Evolutionary conservation across 306 rosid genomes (phyloP).

Genomic region (Quercus berberidifolia): DNA sequence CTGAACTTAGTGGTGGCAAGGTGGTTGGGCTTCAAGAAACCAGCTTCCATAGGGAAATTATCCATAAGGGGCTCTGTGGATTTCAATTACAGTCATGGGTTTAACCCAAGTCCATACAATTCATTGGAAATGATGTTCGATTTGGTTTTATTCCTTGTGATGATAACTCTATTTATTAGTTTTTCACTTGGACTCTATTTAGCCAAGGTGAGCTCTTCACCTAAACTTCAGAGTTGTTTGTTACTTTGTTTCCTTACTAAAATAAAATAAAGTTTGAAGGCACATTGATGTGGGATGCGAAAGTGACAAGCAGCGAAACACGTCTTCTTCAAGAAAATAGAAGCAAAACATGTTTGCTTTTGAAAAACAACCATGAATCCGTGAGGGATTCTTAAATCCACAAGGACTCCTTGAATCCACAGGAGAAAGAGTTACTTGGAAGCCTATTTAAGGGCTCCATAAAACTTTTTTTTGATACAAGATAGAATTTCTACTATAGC

Average conservation of each 20-base stretch:
- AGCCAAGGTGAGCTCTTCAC: neutral
- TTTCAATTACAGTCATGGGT: conserved; percentile 10
- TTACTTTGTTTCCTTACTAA: neutral
- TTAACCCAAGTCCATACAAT: conserved; percentile 14
- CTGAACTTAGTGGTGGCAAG: conserved; percentile 17
- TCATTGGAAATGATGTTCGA: conserved; percentile 19
- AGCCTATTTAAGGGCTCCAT: too few species aligned
- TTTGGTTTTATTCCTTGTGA: conserved; percentile 17
- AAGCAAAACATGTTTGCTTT: too few species aligned
- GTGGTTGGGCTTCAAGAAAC: conserved; percentile 15
- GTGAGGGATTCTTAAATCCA: too few species aligned
- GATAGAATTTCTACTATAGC: too few species aligned
- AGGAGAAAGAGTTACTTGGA: too few species aligned
- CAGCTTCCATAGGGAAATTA: conserved; percentile 7
- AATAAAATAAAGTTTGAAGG: neutral
- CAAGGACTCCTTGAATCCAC: too few species aligned
- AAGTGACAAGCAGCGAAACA: too few species aligned
- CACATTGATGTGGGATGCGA: too few species aligned
- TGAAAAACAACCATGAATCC: too few species aligned
- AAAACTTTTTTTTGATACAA: too few species aligned
- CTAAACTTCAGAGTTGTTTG: neutral
- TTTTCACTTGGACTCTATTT: conserved; percentile 15
- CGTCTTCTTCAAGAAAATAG: too few species aligned
- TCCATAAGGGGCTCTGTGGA: conserved; percentile 3
- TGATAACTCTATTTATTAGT: conserved; percentile 19